Conservation (phyloP, 1,284 basidiomycete species). For the Phenoliferia sp. region DNA sequence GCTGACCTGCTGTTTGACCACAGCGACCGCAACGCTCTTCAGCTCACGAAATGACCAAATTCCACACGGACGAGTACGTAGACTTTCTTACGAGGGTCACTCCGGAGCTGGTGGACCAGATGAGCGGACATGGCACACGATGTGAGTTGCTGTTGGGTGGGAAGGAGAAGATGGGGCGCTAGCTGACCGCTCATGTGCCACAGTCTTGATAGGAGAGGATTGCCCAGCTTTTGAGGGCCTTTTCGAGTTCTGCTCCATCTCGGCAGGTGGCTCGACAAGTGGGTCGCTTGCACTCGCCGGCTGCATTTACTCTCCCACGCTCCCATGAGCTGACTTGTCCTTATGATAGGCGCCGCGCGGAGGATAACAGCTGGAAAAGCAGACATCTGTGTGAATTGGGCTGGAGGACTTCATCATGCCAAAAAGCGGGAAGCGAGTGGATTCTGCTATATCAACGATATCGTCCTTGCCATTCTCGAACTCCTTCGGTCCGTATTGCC, state of each 20-base stretch:
- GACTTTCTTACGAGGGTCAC: constrained; percentile 81
- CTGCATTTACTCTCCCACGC: constrained; percentile 43
- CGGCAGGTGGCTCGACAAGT: constrained; percentile 84
- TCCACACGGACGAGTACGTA: constrained; percentile 90
- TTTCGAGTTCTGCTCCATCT: constrained; percentile 95
- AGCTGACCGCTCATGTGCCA: background rate
- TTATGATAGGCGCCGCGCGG: constrained; percentile 66
- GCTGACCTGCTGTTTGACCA: background rate
- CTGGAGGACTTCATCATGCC: constrained; percentile 94
- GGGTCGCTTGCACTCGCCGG: background rate
- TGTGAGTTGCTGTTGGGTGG: constrained; percentile 52
- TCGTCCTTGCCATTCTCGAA: constrained; percentile 84
- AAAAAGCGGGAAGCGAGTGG: constrained; percentile 95
- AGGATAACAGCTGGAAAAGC: constrained; percentile 73
- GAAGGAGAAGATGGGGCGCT: too few species aligned
- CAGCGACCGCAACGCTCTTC: constrained; percentile 93
- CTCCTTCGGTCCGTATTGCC: constrained; percentile 47
- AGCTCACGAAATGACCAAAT: constrained; percentile 82
- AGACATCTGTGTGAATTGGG: constrained; percentile 96
- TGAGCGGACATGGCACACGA: constrained; percentile 75
- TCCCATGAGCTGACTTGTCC: constrained; percentile 6
- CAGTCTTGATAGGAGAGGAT: constrained; percentile 86
- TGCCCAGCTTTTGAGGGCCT: constrained; percentile 95
- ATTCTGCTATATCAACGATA: constrained; percentile 92
- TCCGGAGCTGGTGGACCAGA: constrained; percentile 63